Evolutionary conservation across 2,329 filamentous ascomycete genomes (phyloP), one percentile per base, ranked within the genome.

Genomic region (Aspergillus aculeatinus): DNA sequence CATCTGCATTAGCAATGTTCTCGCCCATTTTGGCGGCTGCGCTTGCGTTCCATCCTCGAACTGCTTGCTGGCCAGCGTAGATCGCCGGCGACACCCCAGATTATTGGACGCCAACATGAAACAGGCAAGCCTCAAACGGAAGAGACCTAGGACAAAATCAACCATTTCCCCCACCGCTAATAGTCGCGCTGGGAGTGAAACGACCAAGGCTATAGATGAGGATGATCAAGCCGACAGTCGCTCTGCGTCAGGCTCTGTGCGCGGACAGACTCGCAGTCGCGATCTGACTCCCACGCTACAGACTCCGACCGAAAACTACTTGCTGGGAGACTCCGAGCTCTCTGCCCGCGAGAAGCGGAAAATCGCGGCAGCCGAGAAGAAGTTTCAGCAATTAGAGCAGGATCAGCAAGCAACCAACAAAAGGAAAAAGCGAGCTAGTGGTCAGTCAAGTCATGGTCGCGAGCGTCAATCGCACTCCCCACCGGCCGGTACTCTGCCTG

Each of bases 271-370:
- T 2, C 81, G 76, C 53, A 88, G 86, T 72, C 83, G 85, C 47
- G 86, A 88, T 68, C 81, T 86, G 51, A 88, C 85, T 5, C 86
- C 86, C 2, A 83, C 82, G 52, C 79, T 79, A 11, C 81, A 81
- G 63, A 81, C 79, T 7, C 73, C 77, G 29, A 61, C 51, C 10
- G 81, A 80, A 7, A 56, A 31, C 2, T 48, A 60, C 59, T 60
- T 65, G 0, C 65, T 81, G 48, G 71, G 76, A 54, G 75, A 79
- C 11, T 71, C 79, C 2, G 85, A 85, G 63, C 77, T 87, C 62
- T 87, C 86, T 2, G 85, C 84, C 62, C 81, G 86, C 5, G 86
- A 88, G 65, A 82, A 82, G 67, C 83, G 85, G 60, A 88, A 88
- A 72, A 79, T 88, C 51, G 83, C 85, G 57, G 84, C 85, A 58